phyloP scores from a whole-genome alignment of 1,284 basidiomycete genomes.

The Cystobasidium slooffiae region DNA sequence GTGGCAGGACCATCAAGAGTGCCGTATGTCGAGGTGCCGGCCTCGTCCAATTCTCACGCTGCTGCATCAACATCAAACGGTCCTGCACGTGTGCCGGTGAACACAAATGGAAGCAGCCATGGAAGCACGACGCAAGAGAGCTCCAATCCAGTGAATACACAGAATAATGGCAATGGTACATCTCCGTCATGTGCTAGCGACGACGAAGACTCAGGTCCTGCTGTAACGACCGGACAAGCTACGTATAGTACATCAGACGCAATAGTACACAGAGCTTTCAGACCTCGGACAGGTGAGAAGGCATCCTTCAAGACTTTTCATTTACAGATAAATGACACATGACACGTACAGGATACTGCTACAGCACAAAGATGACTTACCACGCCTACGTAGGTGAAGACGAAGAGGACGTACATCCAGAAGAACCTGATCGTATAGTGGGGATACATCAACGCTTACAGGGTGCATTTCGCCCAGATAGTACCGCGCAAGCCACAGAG shows the following conservation, averaged over 20 bases:
- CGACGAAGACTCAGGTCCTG: background rate
- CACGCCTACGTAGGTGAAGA: slow-evolving; percentile 56
- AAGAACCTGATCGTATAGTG: slow-evolving; percentile 84
- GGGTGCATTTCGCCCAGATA: slow-evolving; percentile 44
- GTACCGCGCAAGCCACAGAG: too few relatives aligned
- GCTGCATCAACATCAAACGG: background rate
- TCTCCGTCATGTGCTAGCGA: background rate
- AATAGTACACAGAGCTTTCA: slow-evolving; percentile 11
- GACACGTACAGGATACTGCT: slow-evolving; percentile 72
- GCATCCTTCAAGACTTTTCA: background rate
- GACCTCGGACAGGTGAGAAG: slow-evolving; percentile 9
- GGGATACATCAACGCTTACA: slow-evolving; percentile 73
- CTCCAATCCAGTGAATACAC: background rate
- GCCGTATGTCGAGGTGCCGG: slow-evolving; percentile 17
- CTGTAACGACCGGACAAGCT: background rate
- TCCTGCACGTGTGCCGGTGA: slow-evolving; percentile 23
- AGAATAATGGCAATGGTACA: background rate
- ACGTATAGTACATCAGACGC: slow-evolving; percentile 20
- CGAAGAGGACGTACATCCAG: slow-evolving; percentile 69
- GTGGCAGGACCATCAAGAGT: slow-evolving; percentile 31
- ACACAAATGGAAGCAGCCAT: background rate
- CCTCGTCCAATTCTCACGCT: background rate
- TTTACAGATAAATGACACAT: background rate
- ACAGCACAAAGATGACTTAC: slow-evolving; percentile 82
- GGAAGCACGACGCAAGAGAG: slow-evolving; percentile 20